phyloP scores from a whole-genome alignment of 352 stramenopile species.

The Globisporangium splendens region DNA sequence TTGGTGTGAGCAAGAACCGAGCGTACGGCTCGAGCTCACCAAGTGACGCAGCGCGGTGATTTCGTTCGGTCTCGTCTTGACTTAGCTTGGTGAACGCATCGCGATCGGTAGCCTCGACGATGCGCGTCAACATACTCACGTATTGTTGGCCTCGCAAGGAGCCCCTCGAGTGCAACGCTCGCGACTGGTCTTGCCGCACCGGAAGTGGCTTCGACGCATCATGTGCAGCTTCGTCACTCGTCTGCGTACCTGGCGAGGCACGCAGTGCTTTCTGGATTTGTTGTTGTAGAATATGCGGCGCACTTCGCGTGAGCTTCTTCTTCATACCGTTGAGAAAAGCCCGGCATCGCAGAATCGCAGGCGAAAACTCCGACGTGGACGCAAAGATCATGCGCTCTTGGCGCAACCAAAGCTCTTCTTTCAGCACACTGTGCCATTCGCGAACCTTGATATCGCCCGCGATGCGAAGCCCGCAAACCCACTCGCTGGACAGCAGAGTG shows the following conservation, averaged over 20 bases:
- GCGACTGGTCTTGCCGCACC: neutral
- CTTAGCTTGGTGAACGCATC: neutral
- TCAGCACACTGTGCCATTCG: conserved; percentile 54
- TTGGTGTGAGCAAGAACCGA: conserved; percentile 40
- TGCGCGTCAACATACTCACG: conserved; percentile 8
- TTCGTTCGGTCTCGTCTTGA: conserved; percentile 15
- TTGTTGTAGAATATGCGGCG: conserved; percentile 23
- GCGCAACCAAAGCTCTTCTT: conserved; percentile 58
- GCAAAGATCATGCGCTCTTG: conserved; percentile 51
- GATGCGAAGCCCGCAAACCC: conserved; percentile 24
- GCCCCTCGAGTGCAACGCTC: conserved; percentile 3
- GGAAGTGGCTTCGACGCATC: neutral
- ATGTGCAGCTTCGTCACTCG: neutral
- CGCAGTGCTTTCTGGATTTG: conserved; percentile 12
- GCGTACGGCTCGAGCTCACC: conserved; percentile 51
- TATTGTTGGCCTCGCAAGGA: conserved; percentile 6
- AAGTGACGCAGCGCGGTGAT: conserved; percentile 7
- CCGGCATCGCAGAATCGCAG: conserved; percentile 36
- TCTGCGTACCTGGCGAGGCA: too few relatives aligned
- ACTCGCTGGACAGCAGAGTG: conserved; percentile 53
- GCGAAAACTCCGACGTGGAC: conserved; percentile 36
- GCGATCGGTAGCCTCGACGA: neutral
- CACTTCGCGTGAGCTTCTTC: conserved; percentile 21
- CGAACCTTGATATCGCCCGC: conserved; percentile 33
- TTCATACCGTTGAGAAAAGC: conserved; percentile 67